Base-by-base conservation (phyloP, 2,329 filamentous ascomycete species). In the Colletotrichum cuscutae region DNA sequence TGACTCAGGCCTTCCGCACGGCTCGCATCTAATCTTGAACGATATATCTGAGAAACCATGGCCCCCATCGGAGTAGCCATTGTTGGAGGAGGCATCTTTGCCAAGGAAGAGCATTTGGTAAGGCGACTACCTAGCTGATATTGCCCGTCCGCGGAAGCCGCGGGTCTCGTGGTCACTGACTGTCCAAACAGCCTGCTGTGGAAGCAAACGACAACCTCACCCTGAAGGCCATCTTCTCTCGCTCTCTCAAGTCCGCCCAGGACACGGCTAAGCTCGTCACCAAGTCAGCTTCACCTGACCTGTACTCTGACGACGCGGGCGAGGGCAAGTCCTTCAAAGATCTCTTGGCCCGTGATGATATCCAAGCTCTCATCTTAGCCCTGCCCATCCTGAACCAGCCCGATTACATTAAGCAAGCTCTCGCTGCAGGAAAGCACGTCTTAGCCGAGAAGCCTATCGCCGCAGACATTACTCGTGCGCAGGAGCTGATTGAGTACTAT, bases 391-490 rank as follows among this genome's bases (percentile, higher is more conserved):
- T 85, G 60, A 82, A 82, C 49, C 91, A 93, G 79, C 89, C 91
- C 2, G 81, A 81, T 13, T 87, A 88, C 76, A 88, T 93, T 77
- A 84, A 88, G 74, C 85, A 86, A 74, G 89, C 89, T 0, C 82
- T 93, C 22, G 78, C 81, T n/a, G 91, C 90, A 1, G 90, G 91
- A 30, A 94, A 94, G 81, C 91, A 93, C 78, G 91, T 94, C 8
- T 84, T 94, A 3, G 89, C 89, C 19, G 92, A 94, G 82, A 94
- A 94, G 82, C 92, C 92, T 42, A 85, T 93, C 53, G 91, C 89
- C 3, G 87, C 89, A 75, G 89, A 92, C 75, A 81, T 92, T 9
- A 82, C 84, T 1, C 77, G 79, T 1, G 86, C 82, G 19, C 76
- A 80, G 74, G 78, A 81, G 69, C 82, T 88, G 9, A 81, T 88